Percentiles rank a stretch among this genome's conserved stretches.
These are phyloP conservation scores for Allium fistulosum DNA, from an alignment of 106 monocot species.

Conservation along the genomic window DNA sequence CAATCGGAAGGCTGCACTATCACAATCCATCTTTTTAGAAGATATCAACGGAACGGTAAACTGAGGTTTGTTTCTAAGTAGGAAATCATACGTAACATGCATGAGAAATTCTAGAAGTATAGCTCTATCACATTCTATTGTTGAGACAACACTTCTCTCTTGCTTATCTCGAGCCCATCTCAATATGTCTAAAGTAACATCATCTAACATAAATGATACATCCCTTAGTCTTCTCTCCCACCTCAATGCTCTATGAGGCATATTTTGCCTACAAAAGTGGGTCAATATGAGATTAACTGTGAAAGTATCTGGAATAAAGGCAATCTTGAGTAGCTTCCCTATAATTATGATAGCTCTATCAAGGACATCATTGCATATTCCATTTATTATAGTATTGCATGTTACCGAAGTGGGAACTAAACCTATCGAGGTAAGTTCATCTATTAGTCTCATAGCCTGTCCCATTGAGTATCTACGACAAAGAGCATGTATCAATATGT, in stretches of 20 bases:
- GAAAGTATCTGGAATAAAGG: constrained; percentile 57
- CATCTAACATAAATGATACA: constrained; percentile 47
- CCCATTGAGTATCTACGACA: constrained; percentile 45
- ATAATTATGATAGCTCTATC: constrained; percentile 68
- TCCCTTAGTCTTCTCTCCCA: constrained; percentile 73
- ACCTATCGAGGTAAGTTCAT: constrained; percentile 44
- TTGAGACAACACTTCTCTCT: constrained; percentile 5
- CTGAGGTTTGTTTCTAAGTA: constrained; percentile 16
- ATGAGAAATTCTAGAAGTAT: constrained; percentile 68
- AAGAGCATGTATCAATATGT: constrained; percentile 77
- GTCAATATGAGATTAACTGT: constrained; percentile 79
- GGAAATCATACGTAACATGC: constrained; percentile 39
- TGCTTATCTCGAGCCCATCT: constrained; percentile 35
- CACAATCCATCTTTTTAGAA: constrained; percentile 6
- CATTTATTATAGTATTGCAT: constrained; percentile 78
- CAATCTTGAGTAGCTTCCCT: constrained; percentile 72
- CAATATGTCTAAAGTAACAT: constrained; percentile 58
- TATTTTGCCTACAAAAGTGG: constrained; percentile 76
- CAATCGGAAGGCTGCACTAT: background rate
- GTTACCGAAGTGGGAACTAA: constrained; percentile 67
- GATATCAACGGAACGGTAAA: constrained; percentile 14
- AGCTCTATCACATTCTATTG: constrained; percentile 12
- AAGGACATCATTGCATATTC: constrained; percentile 57
- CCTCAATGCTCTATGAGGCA: constrained; percentile 43
- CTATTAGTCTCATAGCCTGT: constrained; percentile 46